Evolutionary conservation across 352 stramenopile species (phyloP).

Genomic region (Achlya hypogyna): DNA sequence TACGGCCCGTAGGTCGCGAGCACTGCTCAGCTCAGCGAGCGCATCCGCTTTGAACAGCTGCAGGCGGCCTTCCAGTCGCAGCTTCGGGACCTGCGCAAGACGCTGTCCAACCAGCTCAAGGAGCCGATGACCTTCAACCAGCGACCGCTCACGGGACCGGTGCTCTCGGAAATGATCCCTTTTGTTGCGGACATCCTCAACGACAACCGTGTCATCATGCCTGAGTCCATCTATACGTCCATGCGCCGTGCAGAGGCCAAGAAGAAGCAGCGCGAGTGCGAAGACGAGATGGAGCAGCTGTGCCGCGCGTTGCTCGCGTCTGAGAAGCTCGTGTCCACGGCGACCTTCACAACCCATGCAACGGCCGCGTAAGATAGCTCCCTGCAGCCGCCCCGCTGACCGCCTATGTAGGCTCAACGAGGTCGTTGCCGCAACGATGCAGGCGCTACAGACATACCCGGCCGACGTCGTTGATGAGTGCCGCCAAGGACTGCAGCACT

Average conservation of each 20-base stretch:
- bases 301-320: constrained; percentile 46
- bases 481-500: neutral
- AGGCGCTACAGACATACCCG: constrained; percentile 42
- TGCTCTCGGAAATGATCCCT: constrained; percentile 71
- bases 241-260: constrained; percentile 74
- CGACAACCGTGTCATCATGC: constrained; percentile 82
- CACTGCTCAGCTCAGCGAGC: constrained; percentile 65
- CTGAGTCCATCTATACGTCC: constrained; percentile 81
- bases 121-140: constrained; percentile 70
- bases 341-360: constrained; percentile 27
- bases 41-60: constrained; percentile 79
- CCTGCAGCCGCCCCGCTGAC: constrained; percentile 36
- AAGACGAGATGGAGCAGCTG: constrained; percentile 50
- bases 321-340: constrained; percentile 49
- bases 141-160: constrained; percentile 54
- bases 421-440: constrained; percentile 44
- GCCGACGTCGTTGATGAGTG: constrained; percentile 25
- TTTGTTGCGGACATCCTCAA: constrained; percentile 45
- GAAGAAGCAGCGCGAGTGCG: constrained; percentile 43
- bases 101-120: constrained; percentile 55
- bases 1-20: constrained; percentile 40
- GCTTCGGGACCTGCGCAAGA: constrained; percentile 60
- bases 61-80: constrained; percentile 70
- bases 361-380: constrained; percentile 30
- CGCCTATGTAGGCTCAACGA: neutral